Evolutionary conservation across 306 rosid genomes (phyloP).

Genomic region (Alnus rubra): DNA sequence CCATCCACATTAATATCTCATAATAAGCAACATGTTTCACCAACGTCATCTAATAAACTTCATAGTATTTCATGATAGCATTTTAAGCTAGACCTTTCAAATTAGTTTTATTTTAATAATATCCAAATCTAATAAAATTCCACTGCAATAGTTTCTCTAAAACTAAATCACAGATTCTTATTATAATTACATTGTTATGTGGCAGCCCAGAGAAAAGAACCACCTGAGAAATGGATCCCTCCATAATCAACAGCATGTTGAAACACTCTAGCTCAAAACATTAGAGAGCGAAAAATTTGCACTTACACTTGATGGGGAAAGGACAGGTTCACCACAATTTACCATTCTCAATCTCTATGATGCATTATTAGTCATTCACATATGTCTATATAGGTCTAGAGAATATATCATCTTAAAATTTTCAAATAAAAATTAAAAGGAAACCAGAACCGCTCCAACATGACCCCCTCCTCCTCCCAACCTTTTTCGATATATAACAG

Average conservation of each 20-base stretch:
- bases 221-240: neutral
- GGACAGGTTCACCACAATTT: neutral
- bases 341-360: neutral
- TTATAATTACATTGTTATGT: neutral
- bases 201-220: neutral
- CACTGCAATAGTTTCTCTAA: neutral
- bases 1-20: neutral
- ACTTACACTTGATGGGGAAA: neutral
- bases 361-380: neutral
- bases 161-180: neutral
- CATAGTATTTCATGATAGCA: neutral
- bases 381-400: neutral
- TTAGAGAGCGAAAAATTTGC: neutral
- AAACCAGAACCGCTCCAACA: neutral
- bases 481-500: neutral
- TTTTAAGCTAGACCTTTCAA: neutral
- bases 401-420: neutral
- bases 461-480: neutral
- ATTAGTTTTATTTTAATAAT: neutral
- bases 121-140: neutral
- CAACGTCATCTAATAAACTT: neutral
- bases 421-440: neutral
- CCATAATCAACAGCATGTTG: neutral
- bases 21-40: neutral
- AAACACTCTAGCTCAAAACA: neutral